Conservation (phyloP, 139 green algal species). For the Marvania coccoides region DNA sequence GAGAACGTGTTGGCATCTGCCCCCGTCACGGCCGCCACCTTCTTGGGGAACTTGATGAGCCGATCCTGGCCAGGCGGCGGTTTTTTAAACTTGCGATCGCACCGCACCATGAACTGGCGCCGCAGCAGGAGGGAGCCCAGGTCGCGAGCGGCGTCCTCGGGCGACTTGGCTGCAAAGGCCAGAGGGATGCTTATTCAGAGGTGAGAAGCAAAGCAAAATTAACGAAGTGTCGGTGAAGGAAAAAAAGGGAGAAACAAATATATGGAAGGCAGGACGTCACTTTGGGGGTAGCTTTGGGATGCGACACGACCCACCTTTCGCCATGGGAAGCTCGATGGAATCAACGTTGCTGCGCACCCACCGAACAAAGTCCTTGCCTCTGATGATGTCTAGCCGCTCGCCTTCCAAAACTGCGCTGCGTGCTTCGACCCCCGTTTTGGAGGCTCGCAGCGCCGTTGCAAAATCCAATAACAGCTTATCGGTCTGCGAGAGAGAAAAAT, state of each 20-base stretch:
- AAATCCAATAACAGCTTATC: conserved; percentile 11
- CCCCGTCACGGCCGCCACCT: conserved; percentile 25
- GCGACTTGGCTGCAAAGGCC: conserved; percentile 15
- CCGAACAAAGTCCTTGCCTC: conserved; percentile 39
- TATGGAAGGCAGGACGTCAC: no score
- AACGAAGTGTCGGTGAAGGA: no score
- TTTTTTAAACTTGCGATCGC: conserved; percentile 60
- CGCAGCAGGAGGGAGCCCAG: conserved; percentile 36
- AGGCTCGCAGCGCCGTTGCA: conserved; percentile 19
- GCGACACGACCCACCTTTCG: neutral
- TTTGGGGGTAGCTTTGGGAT: no score
- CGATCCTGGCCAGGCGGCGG: conserved; percentile 56
- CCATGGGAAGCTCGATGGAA: neutral
- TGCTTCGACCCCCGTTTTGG: conserved; percentile 33
- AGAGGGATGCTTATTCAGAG: no score
- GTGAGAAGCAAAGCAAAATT: no score
- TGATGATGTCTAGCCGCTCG: conserved; percentile 45
- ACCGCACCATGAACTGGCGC: conserved; percentile 24
- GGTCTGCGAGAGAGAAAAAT: neutral
- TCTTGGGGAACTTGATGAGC: conserved; percentile 61
- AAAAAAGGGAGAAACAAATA: no score
- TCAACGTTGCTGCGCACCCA: conserved; percentile 22
- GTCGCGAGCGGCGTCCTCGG: conserved; percentile 9
- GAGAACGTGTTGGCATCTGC: conserved; percentile 37
- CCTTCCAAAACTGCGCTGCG: conserved; percentile 20